A percentile compares a stretch with the other conserved stretches of the same genome.
Conservation (phyloP, 2,329 filamentous ascomycete genomes). For the Canariomyces notabilis region DNA sequence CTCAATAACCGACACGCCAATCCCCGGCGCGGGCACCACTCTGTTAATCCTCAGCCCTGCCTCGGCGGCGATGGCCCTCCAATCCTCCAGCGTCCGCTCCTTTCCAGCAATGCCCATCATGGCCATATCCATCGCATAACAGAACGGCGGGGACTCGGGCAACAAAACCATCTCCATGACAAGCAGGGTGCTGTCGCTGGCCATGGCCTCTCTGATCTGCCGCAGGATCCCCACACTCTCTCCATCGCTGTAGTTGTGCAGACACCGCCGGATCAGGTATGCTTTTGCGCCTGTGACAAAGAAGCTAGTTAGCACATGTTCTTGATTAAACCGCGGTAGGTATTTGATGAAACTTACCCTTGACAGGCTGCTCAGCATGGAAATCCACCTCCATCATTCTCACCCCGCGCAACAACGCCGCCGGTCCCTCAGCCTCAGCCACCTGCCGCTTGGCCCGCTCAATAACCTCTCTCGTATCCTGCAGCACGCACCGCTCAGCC, state of each 20-base stretch:
- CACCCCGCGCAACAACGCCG: slow-evolving; percentile 20
- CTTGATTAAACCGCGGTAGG: not conserved
- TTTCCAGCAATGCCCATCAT: slow-evolving; percentile 33
- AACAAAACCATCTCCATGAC: slow-evolving; percentile 31
- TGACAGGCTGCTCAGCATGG: slow-evolving; percentile 27
- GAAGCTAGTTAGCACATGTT: not conserved
- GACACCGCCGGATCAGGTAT: slow-evolving; percentile 28
- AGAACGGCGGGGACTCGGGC: slow-evolving; percentile 24
- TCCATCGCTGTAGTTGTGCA: slow-evolving; percentile 29
- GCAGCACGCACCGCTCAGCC: slow-evolving; percentile 22
- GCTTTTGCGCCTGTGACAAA: slow-evolving; percentile 27
- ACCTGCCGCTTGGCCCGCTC: slow-evolving; percentile 11
- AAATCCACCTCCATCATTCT: slow-evolving; percentile 27
- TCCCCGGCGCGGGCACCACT: slow-evolving; percentile 13
- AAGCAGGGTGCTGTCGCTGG: slow-evolving; percentile 30
- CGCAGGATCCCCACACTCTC: slow-evolving; percentile 19
- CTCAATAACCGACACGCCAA: slow-evolving; percentile 14
- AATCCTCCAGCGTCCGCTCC: slow-evolving; percentile 28
- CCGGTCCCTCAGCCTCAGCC: slow-evolving; percentile 12
- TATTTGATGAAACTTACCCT: slow-evolving; percentile 18
- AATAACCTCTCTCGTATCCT: slow-evolving; percentile 28
- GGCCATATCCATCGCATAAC: slow-evolving; percentile 29
- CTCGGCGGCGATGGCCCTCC: slow-evolving; percentile 21
- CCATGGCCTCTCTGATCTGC: slow-evolving; percentile 26
- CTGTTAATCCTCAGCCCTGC: slow-evolving; percentile 28